Evolutionary conservation across 176 grass and related monocot genomes (phyloP), one percentile per base, ranked within the genome.

Genomic region (Cenchrus americanus): DNA sequence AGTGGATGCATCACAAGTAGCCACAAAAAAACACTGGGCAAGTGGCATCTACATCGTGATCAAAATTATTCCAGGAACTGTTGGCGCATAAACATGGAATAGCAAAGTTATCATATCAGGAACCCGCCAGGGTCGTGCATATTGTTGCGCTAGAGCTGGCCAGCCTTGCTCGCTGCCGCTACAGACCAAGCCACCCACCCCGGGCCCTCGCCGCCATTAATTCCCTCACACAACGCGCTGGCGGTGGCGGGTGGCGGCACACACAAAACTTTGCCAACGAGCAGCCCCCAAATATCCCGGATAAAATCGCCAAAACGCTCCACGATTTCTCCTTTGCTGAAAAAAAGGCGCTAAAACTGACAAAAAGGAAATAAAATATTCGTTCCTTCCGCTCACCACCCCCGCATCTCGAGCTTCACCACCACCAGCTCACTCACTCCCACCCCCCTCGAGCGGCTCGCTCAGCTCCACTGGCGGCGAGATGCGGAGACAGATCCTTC

Each of bases 401-500:
- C 43, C 44, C 63, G 52, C 77, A 62, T 71, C 78, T 65, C 44
- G 5, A 51, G 70, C 87, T 80, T 85, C 83, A 75, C 66, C 71
- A 41, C 86, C 70, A 37, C 23, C 80, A 63, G 14, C 69, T 57
- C 53, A 1, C 69, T 72, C 70, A 50, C 46, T 72, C 46, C 11
- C 42, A 22, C 74, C 23, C 67, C 67, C 51, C 76, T 85, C 44
- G 53, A 62, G 71, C 60, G 49, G 53, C 17, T 69, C 27, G 66
- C 86, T 60, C 69, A 14, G 49, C 72, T 69, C 73, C 13, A n/a
- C 22, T 75, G 79, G 78, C 88, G 74, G 75, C 79, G 74, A 83
- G 74, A 90, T 90, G 88, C 84, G 88, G 84, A 44, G 83, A 40
- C 79, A 86, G 79, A 86, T 86, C 63, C 82, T n/a, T 71, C 63